Conservation (phyloP, 2,329 filamentous ascomycete species). For the Colletotrichum navitas region DNA sequence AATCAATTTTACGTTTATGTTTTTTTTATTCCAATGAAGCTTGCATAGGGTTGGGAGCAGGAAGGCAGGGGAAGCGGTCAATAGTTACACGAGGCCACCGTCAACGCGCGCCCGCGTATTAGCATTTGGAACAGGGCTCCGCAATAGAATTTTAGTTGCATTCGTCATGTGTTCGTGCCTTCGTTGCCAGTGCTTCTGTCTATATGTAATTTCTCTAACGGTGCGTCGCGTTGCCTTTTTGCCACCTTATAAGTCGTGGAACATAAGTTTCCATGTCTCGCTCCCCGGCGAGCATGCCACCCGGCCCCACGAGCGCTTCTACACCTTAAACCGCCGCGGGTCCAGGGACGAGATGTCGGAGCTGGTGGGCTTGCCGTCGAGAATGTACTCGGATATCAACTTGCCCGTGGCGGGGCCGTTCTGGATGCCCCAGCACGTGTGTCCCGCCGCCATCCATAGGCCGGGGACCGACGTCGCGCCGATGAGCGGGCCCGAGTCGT, state of each 20-base stretch:
- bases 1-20: not conserved
- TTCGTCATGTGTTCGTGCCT: not conserved
- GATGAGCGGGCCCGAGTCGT: conserved; percentile 79
- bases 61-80: not conserved
- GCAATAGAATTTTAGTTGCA: conserved; percentile 1
- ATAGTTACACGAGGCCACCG: not conserved
- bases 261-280: not conserved
- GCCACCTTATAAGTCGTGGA: not conserved
- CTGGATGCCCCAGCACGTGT: conserved; percentile 99
- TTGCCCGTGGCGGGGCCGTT: conserved; percentile 91
- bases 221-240: not conserved
- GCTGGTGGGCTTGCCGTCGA: conserved; percentile 78
- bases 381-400: conserved; percentile 82
- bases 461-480: conserved; percentile 81
- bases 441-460: conserved; percentile 85
- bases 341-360: conserved; percentile 76
- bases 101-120: conserved; percentile 7
- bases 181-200: not conserved
- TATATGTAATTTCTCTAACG: not conserved
- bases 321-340: conserved; percentile 73
- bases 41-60: conserved; percentile 5
- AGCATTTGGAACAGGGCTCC: conserved; percentile 6
- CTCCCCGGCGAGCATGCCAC: not conserved
- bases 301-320: not conserved
- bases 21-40: conserved; percentile 1